phyloP scores from a whole-genome alignment of 345 rosid genomes.

The Murraya koenigii region DNA sequence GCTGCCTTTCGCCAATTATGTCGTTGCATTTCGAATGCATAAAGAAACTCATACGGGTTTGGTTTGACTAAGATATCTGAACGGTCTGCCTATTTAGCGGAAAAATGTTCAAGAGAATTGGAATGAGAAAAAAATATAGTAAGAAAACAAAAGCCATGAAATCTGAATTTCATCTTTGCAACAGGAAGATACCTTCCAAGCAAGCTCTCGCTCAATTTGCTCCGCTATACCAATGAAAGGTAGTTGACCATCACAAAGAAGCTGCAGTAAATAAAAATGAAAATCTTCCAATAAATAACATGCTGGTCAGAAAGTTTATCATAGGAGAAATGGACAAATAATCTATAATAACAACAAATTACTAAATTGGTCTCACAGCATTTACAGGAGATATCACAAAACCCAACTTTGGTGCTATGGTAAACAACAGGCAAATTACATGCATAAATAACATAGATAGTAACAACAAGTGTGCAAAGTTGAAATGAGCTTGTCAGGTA shows the following conservation, averaged over 20 bases:
- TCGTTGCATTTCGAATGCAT: constrained; percentile 88
- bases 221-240: constrained; percentile 87
- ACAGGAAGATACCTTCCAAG: constrained; percentile 76
- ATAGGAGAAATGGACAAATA: neutral
- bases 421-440: neutral
- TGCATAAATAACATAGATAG: neutral
- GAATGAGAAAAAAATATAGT: constrained; percentile 11
- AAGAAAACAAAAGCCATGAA: constrained; percentile 4
- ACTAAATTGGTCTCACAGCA: neutral
- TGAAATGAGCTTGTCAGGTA: neutral
- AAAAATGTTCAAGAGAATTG: constrained; percentile 17
- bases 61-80: constrained; percentile 71
- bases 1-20: constrained; percentile 97
- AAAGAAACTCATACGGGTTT: constrained; percentile 85
- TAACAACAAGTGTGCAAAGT: neutral
- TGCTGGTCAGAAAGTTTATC: neutral
- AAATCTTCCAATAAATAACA: neutral
- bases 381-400: neutral
- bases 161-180: constrained; percentile 12
- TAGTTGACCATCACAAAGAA: constrained; percentile 79
- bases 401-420: neutral
- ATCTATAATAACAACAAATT: neutral
- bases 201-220: constrained; percentile 88
- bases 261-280: constrained; percentile 37
- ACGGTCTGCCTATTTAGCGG: constrained; percentile 65